Evolutionary conservation across 2,329 filamentous ascomycete genomes (phyloP).

Genomic region (Hymenoscyphus linearis): DNA sequence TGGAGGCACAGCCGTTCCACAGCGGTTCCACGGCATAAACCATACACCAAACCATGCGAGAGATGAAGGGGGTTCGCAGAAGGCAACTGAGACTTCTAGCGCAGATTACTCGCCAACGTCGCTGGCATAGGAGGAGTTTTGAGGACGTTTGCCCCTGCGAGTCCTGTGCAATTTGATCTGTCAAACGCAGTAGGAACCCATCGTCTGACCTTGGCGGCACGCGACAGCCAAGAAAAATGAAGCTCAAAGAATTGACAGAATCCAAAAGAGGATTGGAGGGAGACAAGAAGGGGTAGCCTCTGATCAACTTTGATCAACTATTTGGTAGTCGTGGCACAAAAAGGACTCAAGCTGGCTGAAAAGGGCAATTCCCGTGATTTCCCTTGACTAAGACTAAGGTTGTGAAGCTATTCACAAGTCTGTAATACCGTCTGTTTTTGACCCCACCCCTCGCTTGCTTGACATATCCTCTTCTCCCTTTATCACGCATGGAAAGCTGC

Average conservation of each 20-base stretch:
- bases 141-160: neutral
- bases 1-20: neutral
- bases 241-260: neutral
- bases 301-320: neutral
- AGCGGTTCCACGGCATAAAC: neutral
- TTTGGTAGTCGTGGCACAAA: neutral
- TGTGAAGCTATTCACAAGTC: slow-evolving; percentile 5
- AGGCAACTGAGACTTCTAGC: neutral
- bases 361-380: neutral
- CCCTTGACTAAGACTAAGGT: neutral
- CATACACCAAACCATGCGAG: slow-evolving; percentile 5
- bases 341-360: neutral
- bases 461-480: neutral
- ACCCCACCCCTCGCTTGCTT: neutral
- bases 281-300: neutral
- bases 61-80: neutral
- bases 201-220: slow-evolving; percentile 3
- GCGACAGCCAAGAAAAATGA: neutral
- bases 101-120: neutral
- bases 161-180: neutral
- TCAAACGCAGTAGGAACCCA: neutral
- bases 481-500: neutral
- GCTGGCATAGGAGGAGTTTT: neutral
- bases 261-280: neutral
- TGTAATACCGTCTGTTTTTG: neutral